Base-by-base conservation (phyloP, 345 rosid species). In the Durio zibethinus region DNA sequence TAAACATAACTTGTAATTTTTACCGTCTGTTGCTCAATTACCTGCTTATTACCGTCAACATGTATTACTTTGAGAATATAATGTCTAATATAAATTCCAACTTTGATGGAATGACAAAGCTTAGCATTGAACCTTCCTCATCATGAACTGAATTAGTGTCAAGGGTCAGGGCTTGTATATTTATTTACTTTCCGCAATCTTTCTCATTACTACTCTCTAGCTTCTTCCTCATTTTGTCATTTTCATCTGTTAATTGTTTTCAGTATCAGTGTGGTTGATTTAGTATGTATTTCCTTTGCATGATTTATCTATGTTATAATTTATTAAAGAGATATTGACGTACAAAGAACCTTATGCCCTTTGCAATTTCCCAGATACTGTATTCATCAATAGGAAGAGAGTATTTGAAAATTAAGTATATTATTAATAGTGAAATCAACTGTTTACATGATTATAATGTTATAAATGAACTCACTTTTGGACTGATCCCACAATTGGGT, bases 101-200 rank as follows among this genome's bases (percentile, higher is more conserved):
- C 10, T 14, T 57, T 10, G 33, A 10, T 57, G 29, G 31, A 57
- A 57, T 23, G 5, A 57, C 31, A 69, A 69, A 12, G 73, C 54
- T 15, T 68, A 15, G 54, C 31, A 43, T 25, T 68, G 53, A 68
- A 25, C 45, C 54, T 68, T 40, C 52, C 11, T 68, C 23, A 25
- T 69, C 73, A 25, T 69, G 73, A 69, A 25, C 38, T 45, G 10
- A 47, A 45, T 42, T 40, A 43, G n/a, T 67, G n/a, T 65, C 72
- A 42, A 67, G 53, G 6, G 23, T 43, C 21, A 12, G 72, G 53
- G 67, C 67, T 27, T 43, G 72, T 67, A 67, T 67, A 23, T 27
- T 67, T 67, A 5, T 62, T 65, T 42, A 42, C 5, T 43, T 67
- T 43, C 27, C 0, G 16, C 53, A 67, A 25, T n/a, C 72, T 43